These are phyloP conservation scores for Talaromyces trachyspermus DNA, from an alignment of 495 filamentous ascomycete genomes.

Conservation along the genomic window DNA sequence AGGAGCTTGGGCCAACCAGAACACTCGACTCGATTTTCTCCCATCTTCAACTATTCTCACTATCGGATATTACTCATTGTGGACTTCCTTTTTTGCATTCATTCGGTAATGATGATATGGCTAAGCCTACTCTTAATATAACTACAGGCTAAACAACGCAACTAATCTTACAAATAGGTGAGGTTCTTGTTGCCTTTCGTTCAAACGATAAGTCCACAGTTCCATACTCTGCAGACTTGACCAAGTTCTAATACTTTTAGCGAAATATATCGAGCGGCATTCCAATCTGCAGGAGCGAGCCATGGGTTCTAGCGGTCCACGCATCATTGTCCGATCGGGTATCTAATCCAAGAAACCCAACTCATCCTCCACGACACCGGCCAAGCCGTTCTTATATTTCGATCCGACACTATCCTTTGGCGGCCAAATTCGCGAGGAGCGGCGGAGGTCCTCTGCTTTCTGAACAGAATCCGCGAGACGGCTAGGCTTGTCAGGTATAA, in stretches of 20 bases:
- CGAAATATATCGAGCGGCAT: no score
- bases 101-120: no score
- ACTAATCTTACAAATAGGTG: no score
- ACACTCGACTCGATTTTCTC: background rate
- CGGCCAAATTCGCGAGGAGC: slow-evolving; percentile 38
- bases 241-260: no score
- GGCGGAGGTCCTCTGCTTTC: slow-evolving; percentile 34
- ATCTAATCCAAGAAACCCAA: slow-evolving; percentile 49
- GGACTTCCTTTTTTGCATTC: no score
- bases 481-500: background rate
- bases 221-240: no score
- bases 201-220: no score
- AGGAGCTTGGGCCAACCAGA: slow-evolving; percentile 39
- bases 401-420: slow-evolving; percentile 35
- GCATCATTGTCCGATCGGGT: background rate
- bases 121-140: no score
- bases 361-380: slow-evolving; percentile 48
- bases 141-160: no score
- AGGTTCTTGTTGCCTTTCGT: no score
- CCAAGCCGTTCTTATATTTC: slow-evolving; percentile 28
- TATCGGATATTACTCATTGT: background rate
- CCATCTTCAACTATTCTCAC: background rate
- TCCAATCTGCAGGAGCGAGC: no score
- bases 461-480: slow-evolving; percentile 36
- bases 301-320: no score